These are phyloP conservation scores for Penicillium ochrochloron DNA, from an alignment of 495 filamentous ascomycete species.

Conservation along the genomic window DNA sequence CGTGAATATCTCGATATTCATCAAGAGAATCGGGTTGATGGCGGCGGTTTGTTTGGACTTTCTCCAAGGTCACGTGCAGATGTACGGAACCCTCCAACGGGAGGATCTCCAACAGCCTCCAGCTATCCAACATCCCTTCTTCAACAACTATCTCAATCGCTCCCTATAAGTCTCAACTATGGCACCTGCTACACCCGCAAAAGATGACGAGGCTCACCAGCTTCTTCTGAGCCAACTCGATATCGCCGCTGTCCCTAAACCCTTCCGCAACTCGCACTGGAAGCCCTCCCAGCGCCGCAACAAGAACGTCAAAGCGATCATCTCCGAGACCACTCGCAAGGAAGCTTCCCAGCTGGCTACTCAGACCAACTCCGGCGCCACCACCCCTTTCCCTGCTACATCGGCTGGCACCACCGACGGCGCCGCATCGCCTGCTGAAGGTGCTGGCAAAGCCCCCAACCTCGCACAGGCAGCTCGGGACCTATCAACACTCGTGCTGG, in stretches of 20 bases:
- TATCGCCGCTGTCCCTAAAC: conserved; percentile 77
- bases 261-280: conserved; percentile 88
- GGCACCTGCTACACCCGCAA: conserved; percentile 50
- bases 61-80: conserved; percentile 26
- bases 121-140: not conserved
- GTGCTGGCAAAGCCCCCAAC: conserved; percentile 61
- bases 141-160: conserved; percentile 1
- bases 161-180: conserved; percentile 29
- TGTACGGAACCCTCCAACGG: conserved; percentile 24
- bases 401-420: conserved; percentile 54
- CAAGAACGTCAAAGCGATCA: conserved; percentile 96
- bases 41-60: conserved; percentile 28
- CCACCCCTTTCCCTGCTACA: conserved; percentile 66
- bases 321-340: conserved; percentile 85
- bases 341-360: conserved; percentile 79
- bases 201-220: conserved; percentile 57
- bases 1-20: conserved; percentile 13
- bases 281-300: conserved; percentile 91
- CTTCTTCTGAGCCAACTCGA: conserved; percentile 83
- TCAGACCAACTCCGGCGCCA: conserved; percentile 79
- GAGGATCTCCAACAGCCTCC: not conserved
- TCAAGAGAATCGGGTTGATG: not conserved
- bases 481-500: conserved; percentile 80
- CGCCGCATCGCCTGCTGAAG: conserved; percentile 62
- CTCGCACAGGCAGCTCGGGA: conserved; percentile 83